phyloP scores from a whole-genome alignment of 768 basidiomycete genomes.

The Phaeolepiota aurea region DNA sequence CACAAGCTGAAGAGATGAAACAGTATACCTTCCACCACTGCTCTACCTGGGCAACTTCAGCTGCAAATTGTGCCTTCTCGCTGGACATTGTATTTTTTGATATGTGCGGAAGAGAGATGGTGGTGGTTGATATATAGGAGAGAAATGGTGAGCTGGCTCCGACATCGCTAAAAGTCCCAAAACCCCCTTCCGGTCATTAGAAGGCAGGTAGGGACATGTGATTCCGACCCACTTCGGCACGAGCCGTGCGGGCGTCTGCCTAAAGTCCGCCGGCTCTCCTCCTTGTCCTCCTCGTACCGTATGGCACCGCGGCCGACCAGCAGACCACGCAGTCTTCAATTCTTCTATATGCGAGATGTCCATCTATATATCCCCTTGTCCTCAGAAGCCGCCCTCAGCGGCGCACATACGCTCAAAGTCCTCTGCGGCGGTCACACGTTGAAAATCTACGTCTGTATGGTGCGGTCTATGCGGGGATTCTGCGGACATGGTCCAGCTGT shows the following conservation, averaged over 20 bases:
- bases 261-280: slow-evolving; percentile 26
- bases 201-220: slow-evolving; percentile 37
- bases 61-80: slow-evolving; percentile 64
- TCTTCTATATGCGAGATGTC: too few relatives aligned
- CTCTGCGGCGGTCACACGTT: too few relatives aligned
- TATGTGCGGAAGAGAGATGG: slow-evolving; percentile 9
- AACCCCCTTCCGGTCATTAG: slow-evolving; percentile 12
- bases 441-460: too few relatives aligned
- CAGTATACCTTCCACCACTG: slow-evolving; percentile 82
- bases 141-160: slow-evolving; percentile 5
- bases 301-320: not conserved
- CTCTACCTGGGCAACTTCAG: slow-evolving; percentile 81
- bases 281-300: slow-evolving; percentile 3
- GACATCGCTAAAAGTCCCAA: slow-evolving; percentile 12
- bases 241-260: slow-evolving; percentile 10
- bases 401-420: too few relatives aligned
- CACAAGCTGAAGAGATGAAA: slow-evolving; percentile 1
- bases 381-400: too few relatives aligned
- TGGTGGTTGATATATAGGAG: slow-evolving; percentile 17
- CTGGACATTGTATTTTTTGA: slow-evolving; percentile 48
- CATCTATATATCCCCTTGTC: too few relatives aligned
- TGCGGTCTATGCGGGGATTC: too few relatives aligned
- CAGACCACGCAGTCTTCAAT: too few relatives aligned
- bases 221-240: slow-evolving; percentile 24
- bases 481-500: too few relatives aligned